These are phyloP conservation scores for Lachancea thermotolerans DNA, from an alignment of 805 yeast genomes.

Conservation along the genomic window DNA sequence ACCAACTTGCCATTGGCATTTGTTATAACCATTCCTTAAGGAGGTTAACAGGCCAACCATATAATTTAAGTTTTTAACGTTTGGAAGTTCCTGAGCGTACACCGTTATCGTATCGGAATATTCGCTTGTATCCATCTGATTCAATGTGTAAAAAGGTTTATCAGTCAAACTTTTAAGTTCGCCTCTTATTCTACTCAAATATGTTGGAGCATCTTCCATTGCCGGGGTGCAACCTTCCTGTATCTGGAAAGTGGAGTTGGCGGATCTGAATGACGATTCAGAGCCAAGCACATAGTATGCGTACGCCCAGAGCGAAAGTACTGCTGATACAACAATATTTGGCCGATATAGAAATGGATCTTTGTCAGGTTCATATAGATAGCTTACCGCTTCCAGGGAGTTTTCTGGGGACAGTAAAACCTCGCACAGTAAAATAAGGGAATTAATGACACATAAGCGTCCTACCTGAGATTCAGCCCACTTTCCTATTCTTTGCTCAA, in stretches of 20 bases:
- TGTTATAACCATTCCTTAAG: constrained; percentile 33
- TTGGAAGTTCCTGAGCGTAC: constrained; percentile 4
- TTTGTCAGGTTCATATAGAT: constrained; percentile 38
- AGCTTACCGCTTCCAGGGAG: constrained; percentile 15
- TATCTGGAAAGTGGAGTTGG: constrained; percentile 1
- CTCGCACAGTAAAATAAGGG: constrained; percentile 50
- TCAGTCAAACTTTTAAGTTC: constrained; percentile 10
- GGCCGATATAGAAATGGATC: constrained; percentile 40
- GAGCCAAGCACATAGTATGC: constrained; percentile 40
- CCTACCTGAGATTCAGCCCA: constrained; percentile 27
- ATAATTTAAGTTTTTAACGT: constrained; percentile 4
- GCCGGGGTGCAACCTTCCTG: constrained; percentile 7
- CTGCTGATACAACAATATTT: constrained; percentile 25
- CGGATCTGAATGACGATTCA: constrained; percentile 22
- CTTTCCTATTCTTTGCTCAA: constrained; percentile 37
- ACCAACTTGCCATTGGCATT: constrained; percentile 47
- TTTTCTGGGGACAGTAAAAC: constrained; percentile 41
- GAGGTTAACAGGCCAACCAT: constrained; percentile 48
- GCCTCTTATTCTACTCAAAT: constrained; percentile 13
- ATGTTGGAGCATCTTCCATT: constrained; percentile 17
- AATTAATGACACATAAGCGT: constrained; percentile 46
- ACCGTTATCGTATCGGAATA: constrained; percentile 30
- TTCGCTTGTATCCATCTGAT: constrained; percentile 1
- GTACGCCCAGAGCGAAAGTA: constrained; percentile 41
- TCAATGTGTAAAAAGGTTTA: constrained; percentile 3